Evolutionary conservation across 1,139 yeast species (phyloP).

Genomic region (Nakaseomyces sp.): DNA sequence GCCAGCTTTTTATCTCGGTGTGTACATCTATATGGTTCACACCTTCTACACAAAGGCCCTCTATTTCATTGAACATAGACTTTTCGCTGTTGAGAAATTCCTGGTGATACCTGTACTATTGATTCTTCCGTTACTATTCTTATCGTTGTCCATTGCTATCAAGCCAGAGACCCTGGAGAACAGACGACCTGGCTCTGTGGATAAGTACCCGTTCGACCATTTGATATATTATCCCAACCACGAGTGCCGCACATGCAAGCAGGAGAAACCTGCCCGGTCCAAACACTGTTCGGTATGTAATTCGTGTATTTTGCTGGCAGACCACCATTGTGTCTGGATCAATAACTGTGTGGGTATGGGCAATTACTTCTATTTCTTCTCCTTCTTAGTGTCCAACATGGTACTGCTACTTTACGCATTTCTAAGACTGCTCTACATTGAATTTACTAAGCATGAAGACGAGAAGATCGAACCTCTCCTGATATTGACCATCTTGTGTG

Average conservation of each 20-base stretch:
- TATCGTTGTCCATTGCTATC: slow-evolving; percentile 17
- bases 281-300: slow-evolving; percentile 79
- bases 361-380: slow-evolving; percentile 64
- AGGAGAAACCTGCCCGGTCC: slow-evolving; percentile 75
- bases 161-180: slow-evolving; percentile 16
- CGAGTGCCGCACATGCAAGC: slow-evolving; percentile 48
- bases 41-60: slow-evolving; percentile 15
- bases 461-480: slow-evolving; percentile 14
- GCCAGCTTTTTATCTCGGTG: slow-evolving; percentile 22
- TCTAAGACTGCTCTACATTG: slow-evolving; percentile 15
- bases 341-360: slow-evolving; percentile 81
- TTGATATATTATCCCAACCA: slow-evolving; percentile 45
- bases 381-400: slow-evolving; percentile 50
- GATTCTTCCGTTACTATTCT: slow-evolving; percentile 14
- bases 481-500: slow-evolving; percentile 36
- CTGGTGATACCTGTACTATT: slow-evolving; percentile 19
- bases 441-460: slow-evolving; percentile 7
- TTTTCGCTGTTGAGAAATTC: slow-evolving; percentile 16
- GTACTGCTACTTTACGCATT: slow-evolving; percentile 57
- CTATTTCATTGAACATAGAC: slow-evolving; percentile 10
- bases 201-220: slow-evolving; percentile 41
- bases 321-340: slow-evolving; percentile 94
- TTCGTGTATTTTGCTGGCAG: slow-evolving; percentile 58
- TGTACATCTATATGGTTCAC: slow-evolving; percentile 19
- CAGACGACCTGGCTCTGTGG: slow-evolving; percentile 10